Conservation (phyloP, 1,139 yeast species). For the Pichiaceae sp. region DNA sequence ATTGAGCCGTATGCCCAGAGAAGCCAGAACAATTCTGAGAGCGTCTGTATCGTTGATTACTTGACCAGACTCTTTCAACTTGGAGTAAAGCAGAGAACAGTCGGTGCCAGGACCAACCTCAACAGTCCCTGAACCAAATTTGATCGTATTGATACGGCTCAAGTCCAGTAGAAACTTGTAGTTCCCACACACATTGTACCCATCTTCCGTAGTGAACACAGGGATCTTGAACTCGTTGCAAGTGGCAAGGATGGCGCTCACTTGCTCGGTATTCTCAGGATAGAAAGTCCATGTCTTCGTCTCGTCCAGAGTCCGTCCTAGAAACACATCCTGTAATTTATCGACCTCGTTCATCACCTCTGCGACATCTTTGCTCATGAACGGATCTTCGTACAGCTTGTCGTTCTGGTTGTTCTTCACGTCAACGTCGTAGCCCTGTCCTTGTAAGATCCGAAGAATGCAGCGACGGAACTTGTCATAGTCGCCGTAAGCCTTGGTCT, state of each 20-base stretch:
- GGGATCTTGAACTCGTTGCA: slow-evolving; percentile 21
- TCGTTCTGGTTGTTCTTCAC: slow-evolving; percentile 17
- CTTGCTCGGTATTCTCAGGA: slow-evolving; percentile 17
- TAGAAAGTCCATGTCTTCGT: slow-evolving; percentile 15
- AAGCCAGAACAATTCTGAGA: slow-evolving; percentile 13
- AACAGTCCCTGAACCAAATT: background rate
- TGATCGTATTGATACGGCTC: slow-evolving; percentile 2
- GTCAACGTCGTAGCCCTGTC: slow-evolving; percentile 19
- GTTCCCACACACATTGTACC: background rate
- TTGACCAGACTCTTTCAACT: slow-evolving; percentile 3
- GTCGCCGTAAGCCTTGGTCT: slow-evolving; percentile 12
- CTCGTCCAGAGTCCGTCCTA: slow-evolving; percentile 25
- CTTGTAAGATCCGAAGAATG: slow-evolving; percentile 12
- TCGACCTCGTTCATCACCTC: slow-evolving; percentile 31
- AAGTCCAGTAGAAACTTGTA: background rate
- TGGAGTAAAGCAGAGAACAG: slow-evolving; percentile 3
- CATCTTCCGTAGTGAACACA: slow-evolving; percentile 10
- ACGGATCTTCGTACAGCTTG: slow-evolving; percentile 7
- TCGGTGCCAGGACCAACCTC: slow-evolving; percentile 6
- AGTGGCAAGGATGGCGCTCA: slow-evolving; percentile 13
- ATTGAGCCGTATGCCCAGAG: slow-evolving; percentile 12
- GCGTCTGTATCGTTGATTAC: background rate
- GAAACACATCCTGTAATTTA: slow-evolving; percentile 32
- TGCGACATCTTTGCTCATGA: slow-evolving; percentile 24
- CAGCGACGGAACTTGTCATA: slow-evolving; percentile 19